Conservation (phyloP, 495 filamentous ascomycete species). For the Emericellopsis terricola region DNA sequence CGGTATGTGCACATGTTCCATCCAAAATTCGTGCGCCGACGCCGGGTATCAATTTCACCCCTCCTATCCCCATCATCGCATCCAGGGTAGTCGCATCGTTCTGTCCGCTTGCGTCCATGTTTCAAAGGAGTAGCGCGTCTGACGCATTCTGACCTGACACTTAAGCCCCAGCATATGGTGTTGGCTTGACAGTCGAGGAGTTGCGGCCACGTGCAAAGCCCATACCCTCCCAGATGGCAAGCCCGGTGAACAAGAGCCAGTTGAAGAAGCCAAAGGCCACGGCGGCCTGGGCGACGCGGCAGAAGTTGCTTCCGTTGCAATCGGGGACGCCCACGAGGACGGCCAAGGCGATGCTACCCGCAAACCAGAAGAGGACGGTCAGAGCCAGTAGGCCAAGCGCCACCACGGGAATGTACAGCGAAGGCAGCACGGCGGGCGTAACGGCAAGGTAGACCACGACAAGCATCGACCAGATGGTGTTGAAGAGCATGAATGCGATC, state of each 20-base stretch:
- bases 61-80: too few species aligned
- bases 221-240: conserved; percentile 17
- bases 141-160: too few species aligned
- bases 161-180: background rate
- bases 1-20: too few species aligned
- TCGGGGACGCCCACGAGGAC: conserved; percentile 32
- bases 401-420: conserved; percentile 36
- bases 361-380: conserved; percentile 82
- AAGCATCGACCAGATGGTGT: conserved; percentile 53
- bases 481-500: conserved; percentile 59
- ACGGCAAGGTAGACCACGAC: conserved; percentile 47
- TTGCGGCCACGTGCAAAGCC: too few species aligned
- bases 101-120: too few species aligned
- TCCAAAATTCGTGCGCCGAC: too few species aligned
- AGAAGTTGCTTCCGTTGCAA: conserved; percentile 13
- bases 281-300: conserved; percentile 21
- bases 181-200: too few species aligned
- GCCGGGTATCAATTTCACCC: too few species aligned
- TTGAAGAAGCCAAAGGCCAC: conserved; percentile 29
- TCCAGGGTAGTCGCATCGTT: too few species aligned
- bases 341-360: conserved; percentile 58
- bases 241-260: conserved; percentile 21
- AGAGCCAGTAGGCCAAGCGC: conserved; percentile 48
- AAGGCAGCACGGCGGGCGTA: conserved; percentile 39
- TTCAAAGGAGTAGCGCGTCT: too few species aligned